Evolutionary conservation across 2,329 filamentous ascomycete species (phyloP), one percentile per base, ranked within the genome.

Genomic region (Cordyceps fumosorosea): DNA sequence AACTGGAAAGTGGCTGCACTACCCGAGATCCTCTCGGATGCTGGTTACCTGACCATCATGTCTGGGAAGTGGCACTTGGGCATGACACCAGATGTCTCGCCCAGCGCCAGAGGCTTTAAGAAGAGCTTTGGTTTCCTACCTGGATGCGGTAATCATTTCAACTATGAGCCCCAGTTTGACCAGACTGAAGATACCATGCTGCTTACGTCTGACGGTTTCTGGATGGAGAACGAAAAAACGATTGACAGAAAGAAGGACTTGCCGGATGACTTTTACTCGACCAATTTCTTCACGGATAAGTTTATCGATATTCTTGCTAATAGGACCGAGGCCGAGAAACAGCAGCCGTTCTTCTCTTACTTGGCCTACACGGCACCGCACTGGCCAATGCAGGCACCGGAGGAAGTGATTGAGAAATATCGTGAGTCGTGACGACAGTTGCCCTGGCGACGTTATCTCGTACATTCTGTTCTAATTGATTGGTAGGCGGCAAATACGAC

Each of bases 51-150:
- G 55, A 87, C 84, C 1, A 65, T 85, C 5, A 85, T 87, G 79
- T 75, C 81, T 5, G 84, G 85, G 0, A 87, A 88, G 68, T 87
- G 84, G 84, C 84, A 87, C 70, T 72, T 87, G 20, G 84, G 84
- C 0, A 72, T 87, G 14, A 84, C 78, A 0, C 80, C 81, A 0
- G 83, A 87, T 66, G 77, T 79, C 4, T 80, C 78, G 4, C 85
- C 85, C 0, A 76, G 79, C 52, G 78, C 76, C 14, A 77, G 84
- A 11, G 85, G 85, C 0, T 88, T 88, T 65, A 80, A 84, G 63
- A 78, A 78, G 20, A 82, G 79, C 34, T 81, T 87, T 63, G 84
- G 84, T 2, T 81, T 85, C 67, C 73, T 88, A 3, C 85, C 85
- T 0, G 85, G 81, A 2, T 85, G 83, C 68, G 81, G 78, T 53